Evolutionary conservation across 2,329 filamentous ascomycete genomes (phyloP).

Genomic region (Trichoderma oligosporum): DNA sequence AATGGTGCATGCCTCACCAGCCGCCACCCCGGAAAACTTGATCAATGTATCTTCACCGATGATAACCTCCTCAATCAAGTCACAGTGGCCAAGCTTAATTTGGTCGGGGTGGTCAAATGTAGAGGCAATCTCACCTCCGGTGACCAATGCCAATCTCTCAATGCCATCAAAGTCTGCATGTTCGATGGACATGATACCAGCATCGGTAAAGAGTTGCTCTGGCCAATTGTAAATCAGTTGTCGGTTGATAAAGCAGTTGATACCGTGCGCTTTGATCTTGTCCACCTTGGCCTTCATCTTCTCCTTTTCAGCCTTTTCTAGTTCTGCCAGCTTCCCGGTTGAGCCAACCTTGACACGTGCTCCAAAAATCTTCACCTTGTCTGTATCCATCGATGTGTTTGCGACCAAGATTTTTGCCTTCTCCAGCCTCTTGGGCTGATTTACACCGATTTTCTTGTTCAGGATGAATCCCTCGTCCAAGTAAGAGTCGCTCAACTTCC

Average conservation of each 20-base stretch:
- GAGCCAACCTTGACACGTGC: conserved; percentile 94
- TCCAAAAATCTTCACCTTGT: conserved; percentile 99
- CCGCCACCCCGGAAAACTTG: conserved; percentile 93
- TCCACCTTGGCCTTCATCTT: conserved; percentile 99
- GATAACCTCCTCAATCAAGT: conserved; percentile 95
- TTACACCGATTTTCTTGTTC: conserved; percentile 98
- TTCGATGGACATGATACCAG: conserved; percentile 96
- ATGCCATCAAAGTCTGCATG: conserved; percentile 99
- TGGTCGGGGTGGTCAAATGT: conserved; percentile 98
- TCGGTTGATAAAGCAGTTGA: conserved; percentile 99
- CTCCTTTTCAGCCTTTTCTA: conserved; percentile 96
- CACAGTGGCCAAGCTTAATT: conserved; percentile 92
- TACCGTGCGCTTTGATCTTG: conserved; percentile 96
- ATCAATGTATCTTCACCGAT: conserved; percentile 97
- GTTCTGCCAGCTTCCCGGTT: conserved; percentile 93
- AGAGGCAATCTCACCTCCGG: conserved; percentile 93
- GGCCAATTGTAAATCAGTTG: conserved; percentile 99
- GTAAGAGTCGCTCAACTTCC: conserved; percentile 96
- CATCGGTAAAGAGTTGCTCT: conserved; percentile 96
- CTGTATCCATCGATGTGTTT: conserved; percentile 98
- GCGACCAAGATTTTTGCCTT: conserved; percentile 98
- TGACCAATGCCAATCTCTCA: conserved; percentile 89
- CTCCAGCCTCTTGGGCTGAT: conserved; percentile 94
- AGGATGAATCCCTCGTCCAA: conserved; percentile 97
- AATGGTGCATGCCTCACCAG: conserved; percentile 91